Percentiles rank a stretch among this genome's conserved stretches.
These are phyloP conservation scores for Aquilaria yunnanensis DNA, from an alignment of 345 rosid species.

Conservation along the genomic window DNA sequence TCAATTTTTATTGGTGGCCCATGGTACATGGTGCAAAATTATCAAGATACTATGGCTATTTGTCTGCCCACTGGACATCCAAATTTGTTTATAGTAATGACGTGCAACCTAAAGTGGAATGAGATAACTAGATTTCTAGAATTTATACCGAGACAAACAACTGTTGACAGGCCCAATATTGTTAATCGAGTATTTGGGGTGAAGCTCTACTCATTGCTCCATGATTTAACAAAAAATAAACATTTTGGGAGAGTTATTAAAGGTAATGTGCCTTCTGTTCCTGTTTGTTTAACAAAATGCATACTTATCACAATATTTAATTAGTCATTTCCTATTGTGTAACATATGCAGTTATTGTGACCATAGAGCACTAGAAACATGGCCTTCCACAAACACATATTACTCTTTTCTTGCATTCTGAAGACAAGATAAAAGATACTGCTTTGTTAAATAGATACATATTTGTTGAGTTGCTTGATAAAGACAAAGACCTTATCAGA, in stretches of 20 bases:
- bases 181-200: not conserved
- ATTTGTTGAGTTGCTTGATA: not conserved
- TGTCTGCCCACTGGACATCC: not conserved
- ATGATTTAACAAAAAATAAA: not conserved
- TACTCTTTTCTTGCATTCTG: not conserved
- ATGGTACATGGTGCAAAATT: no score
- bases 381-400: not conserved
- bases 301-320: not conserved
- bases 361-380: no score
- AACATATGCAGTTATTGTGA: not conserved
- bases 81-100: not conserved
- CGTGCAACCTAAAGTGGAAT: not conserved
- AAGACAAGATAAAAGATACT: not conserved
- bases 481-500: not conserved
- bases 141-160: not conserved
- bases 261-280: not conserved
- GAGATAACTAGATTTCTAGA: not conserved
- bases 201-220: not conserved
- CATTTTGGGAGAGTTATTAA: not conserved
- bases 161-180: not conserved
- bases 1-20: no score
- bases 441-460: not conserved
- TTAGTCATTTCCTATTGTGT: not conserved
- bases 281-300: not conserved
- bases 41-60: not conserved